Percentiles rank a stretch among this genome's conserved stretches.
phyloP scores from a whole-genome alignment of 2,329 filamentous ascomycete species.

The Aspergillus unguis region DNA sequence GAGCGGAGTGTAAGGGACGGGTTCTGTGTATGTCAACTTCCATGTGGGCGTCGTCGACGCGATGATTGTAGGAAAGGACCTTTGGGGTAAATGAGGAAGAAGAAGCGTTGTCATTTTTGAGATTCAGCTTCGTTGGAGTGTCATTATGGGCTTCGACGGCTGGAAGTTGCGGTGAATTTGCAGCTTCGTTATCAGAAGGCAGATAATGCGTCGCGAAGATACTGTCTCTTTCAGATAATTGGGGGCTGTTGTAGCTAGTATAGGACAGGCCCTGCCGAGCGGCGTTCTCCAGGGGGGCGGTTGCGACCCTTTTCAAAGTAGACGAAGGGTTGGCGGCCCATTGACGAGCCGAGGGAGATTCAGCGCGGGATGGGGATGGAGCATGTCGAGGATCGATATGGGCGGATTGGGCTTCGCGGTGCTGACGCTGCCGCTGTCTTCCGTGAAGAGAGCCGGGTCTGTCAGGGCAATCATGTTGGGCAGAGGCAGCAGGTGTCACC shows the following conservation, averaged over 20 bases:
- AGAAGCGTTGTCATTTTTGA: slow-evolving; percentile 30
- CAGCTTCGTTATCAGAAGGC: slow-evolving; percentile 48
- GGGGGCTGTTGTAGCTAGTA: slow-evolving; percentile 43
- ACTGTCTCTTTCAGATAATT: slow-evolving; percentile 60
- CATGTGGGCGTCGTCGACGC: slow-evolving; percentile 34
- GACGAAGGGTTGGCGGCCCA: slow-evolving; percentile 29
- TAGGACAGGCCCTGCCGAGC: slow-evolving; percentile 24
- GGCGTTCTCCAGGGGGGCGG: slow-evolving; percentile 28
- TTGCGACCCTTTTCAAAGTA: slow-evolving; percentile 37
- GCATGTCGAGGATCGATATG: slow-evolving; percentile 29
- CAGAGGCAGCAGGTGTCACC: slow-evolving; percentile 45
- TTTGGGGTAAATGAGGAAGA: slow-evolving; percentile 25
- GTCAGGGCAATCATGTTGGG: slow-evolving; percentile 38
- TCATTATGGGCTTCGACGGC: slow-evolving; percentile 30
- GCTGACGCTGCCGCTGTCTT: slow-evolving; percentile 38
- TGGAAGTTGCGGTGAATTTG: slow-evolving; percentile 34
- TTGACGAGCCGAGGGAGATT: slow-evolving; percentile 37
- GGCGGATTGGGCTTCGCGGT: slow-evolving; percentile 31
- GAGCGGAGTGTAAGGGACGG: slow-evolving; percentile 28
- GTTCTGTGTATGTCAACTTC: slow-evolving; percentile 37
- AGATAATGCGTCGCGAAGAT: slow-evolving; percentile 63
- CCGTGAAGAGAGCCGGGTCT: slow-evolving; percentile 23
- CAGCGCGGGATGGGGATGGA: slow-evolving; percentile 32
- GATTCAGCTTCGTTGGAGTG: slow-evolving; percentile 31
- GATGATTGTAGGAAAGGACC: slow-evolving; percentile 27